Percentiles rank a stretch among this genome's conserved stretches.
Evolutionary conservation across 345 rosid genomes (phyloP).

Genomic region (Cochlearia excelsa): DNA sequence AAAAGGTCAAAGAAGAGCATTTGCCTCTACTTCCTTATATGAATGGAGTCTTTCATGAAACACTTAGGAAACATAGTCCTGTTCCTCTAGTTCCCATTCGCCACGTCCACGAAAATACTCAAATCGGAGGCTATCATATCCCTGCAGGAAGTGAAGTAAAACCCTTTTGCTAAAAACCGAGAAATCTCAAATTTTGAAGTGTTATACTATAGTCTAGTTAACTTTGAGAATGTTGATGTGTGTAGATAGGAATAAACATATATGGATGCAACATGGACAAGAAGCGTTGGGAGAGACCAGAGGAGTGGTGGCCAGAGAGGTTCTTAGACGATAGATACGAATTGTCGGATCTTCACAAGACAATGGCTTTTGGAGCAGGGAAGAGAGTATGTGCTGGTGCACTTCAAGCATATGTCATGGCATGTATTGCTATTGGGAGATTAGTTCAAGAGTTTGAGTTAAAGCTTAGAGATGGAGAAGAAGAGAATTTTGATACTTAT

Average conservation of each 20-base stretch:
- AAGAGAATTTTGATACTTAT: constrained; percentile 58
- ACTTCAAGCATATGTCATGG: constrained; percentile 60
- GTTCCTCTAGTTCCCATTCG: constrained; percentile 68
- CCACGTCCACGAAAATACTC: constrained; percentile 65
- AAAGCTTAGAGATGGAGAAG: constrained; percentile 59
- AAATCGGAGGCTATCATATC: constrained; percentile 67
- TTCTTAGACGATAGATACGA: constrained; percentile 55
- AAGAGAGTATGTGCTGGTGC: constrained; percentile 78
- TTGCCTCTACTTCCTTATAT: constrained; percentile 58
- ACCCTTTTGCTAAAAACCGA: background rate
- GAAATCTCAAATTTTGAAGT: background rate
- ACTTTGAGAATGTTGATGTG: constrained; percentile 9
- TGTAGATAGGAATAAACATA: constrained; percentile 79
- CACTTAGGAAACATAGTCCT: constrained; percentile 75
- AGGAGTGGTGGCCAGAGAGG: constrained; percentile 76
- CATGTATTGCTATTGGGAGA: constrained; percentile 60
- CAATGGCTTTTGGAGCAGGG: constrained; percentile 91
- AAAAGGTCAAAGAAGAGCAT: constrained; percentile 61
- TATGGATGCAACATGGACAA: constrained; percentile 92
- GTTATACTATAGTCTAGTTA: too few species aligned
- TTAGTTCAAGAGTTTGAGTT: constrained; percentile 78
- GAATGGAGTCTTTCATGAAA: constrained; percentile 73
- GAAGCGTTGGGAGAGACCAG: constrained; percentile 64
- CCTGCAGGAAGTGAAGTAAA: constrained; percentile 74
- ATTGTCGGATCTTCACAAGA: constrained; percentile 58